Evolutionary conservation across 1,284 basidiomycete genomes (phyloP), one percentile per base, ranked within the genome.

Genomic region (Cryptococcus jaspeensis): DNA sequence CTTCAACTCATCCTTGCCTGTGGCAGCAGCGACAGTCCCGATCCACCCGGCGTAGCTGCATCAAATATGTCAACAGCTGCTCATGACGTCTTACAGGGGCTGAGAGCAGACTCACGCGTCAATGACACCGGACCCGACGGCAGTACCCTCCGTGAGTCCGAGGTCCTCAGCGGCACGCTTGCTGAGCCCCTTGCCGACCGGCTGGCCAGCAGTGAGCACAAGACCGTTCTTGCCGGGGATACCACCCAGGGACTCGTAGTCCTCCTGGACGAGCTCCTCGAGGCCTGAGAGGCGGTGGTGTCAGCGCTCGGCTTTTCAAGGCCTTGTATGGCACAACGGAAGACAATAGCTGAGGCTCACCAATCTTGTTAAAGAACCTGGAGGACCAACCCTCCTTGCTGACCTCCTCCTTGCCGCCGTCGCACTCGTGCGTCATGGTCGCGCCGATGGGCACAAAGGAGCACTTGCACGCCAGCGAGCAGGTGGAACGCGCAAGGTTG

Each of bases 401-500:
- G 58, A 75, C 66, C 47, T 78, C 73, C 55, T 72, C 65, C 36
- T 64, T 56, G 2, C 66, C 70, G 28, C 67, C 70, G 43, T 75
- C 72, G 46, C 73, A 73, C 16, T 62, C 67, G 56, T 76, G 70
- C 15, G 52, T 59, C 72, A 78, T 74, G n/a, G 61, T 69, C 8
- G 74, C 73, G 28, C 74, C 81, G 8, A 85, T 84, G 2, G 92
- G 92, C n/a, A 99, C 87, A 75, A 88, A 99, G 1, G 90, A 92
- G 78, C 90, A 98, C 80, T 99, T 99, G 83, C 95, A 99, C 0
- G 92, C 92, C 43, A 98, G 80, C 1, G 93, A 97, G 79, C 95
- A 98, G 74, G 85, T 87, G 3, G 92, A 96, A 35, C 95, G 87
- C 6, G 88, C 88, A 62, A 81, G 81, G 59, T 85, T 83, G 22